A percentile compares a stretch with the other conserved stretches of the same genome.
phyloP scores from a whole-genome alignment of 176 grass and related monocot genomes.

The Musa schizocarpa region DNA sequence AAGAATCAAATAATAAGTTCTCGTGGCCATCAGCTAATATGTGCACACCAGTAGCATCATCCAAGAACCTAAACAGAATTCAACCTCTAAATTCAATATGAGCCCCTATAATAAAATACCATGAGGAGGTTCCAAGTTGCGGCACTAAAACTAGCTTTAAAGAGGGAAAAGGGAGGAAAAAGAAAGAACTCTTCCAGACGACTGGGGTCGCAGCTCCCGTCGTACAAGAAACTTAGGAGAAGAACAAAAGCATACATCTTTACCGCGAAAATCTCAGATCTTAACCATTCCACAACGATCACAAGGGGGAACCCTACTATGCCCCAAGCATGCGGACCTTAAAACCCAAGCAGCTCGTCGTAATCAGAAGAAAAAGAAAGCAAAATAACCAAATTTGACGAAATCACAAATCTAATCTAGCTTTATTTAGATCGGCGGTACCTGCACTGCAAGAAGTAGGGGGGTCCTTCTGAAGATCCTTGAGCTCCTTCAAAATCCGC shows the following conservation, averaged over 20 bases:
- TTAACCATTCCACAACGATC: not conserved
- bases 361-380: not conserved
- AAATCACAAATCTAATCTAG: not conserved
- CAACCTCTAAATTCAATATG: no score
- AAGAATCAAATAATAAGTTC: not conserved
- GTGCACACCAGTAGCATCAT: not conserved
- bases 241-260: not conserved
- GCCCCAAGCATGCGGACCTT: not conserved
- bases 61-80: no score
- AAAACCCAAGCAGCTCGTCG: not conserved
- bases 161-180: not conserved
- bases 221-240: not conserved
- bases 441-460: slow-evolving; percentile 6
- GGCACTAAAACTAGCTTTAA: not conserved
- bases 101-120: not conserved
- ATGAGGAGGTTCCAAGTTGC: not conserved
- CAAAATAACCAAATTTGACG: not conserved
- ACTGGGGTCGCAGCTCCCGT: no score
- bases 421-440: not conserved
- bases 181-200: not conserved
- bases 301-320: not conserved
- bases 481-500: slow-evolving; percentile 12
- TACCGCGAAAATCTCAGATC: not conserved
- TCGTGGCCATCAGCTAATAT: not conserved
- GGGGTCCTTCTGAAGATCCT: slow-evolving; percentile 6